Base-by-base conservation (phyloP, 2,329 filamentous ascomycete genomes). In the Eurotiales sp. region DNA sequence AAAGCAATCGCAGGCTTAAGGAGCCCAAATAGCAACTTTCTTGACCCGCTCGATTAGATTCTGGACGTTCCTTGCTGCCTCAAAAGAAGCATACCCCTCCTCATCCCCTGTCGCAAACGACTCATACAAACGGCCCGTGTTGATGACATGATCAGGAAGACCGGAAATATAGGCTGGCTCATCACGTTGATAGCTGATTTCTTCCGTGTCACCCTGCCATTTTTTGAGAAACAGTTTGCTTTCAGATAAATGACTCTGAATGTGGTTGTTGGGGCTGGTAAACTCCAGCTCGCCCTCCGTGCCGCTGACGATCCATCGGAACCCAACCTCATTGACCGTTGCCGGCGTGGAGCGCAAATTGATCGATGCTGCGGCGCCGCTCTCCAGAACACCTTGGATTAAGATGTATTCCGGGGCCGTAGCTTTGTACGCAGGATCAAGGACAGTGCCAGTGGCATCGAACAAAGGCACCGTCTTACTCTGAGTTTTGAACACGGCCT, bases 51-150 rank as follows among this genome's bases (percentile, higher is more conserved):
- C 51, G 42, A 49, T 48, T 10, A 52, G 51, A 45, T 40, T 29
- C 14, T 52, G 51, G 8, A 52, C 32, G 23, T 44, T 52, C n/a
- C 19, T 23, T 11, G 51, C 45, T 12, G 51, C 43, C 34, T 52
- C 51, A 40, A 52, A 37, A 11, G 51, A 52, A 10, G 51, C 14
- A 40, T 52, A 49, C 3, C 51, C 51, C 23, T 45, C 30, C 23
- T 44, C 51, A 12, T 45, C 46, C 3, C 40, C 45, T 4, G 32
- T 45, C 15, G 51, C 51, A 25, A 52, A 52, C 14, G 51, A 23
- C 45, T 52, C 51, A 27, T 52, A 52, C 22, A 52, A 34, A 17
- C 45, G 51, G 22, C 45, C 51, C 10, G 46, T 49, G 39, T 52
- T 52, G 30, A 52, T 37, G 25, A 11, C 40, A 29, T 29, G 14